phyloP scores from a whole-genome alignment of 2,329 filamentous ascomycete species.

The Aspergillus novofumigatus region DNA sequence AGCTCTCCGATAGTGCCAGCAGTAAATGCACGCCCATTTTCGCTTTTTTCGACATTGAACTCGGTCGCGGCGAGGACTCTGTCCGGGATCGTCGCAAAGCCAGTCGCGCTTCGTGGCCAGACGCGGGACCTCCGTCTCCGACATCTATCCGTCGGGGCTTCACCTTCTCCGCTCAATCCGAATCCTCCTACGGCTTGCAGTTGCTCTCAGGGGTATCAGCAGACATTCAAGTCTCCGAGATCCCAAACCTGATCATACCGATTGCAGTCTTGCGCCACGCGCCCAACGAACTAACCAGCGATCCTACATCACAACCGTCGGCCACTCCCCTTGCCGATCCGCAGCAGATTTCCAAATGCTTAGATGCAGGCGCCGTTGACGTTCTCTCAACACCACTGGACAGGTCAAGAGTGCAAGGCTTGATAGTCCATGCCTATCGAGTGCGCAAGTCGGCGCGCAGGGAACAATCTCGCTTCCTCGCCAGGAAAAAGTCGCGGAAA shows the following conservation, averaged over 20 bases:
- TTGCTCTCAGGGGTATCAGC: constrained; percentile 46
- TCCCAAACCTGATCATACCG: constrained; percentile 47
- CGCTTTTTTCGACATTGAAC: constrained; percentile 52
- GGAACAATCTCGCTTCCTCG: constrained; percentile 68
- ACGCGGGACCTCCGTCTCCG: constrained; percentile 28
- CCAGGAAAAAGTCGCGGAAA: constrained; percentile 71
- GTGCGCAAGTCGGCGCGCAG: constrained; percentile 70
- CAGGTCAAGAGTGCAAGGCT: constrained; percentile 65
- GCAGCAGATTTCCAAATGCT: constrained; percentile 62
- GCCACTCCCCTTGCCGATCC: constrained; percentile 44
- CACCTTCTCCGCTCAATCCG: constrained; percentile 41
- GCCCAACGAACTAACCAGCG: constrained; percentile 12
- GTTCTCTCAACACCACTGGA: constrained; percentile 77
- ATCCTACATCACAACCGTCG: constrained; percentile 15
- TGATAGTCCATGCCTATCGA: constrained; percentile 80
- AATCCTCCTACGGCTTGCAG: constrained; percentile 47
- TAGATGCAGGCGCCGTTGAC: constrained; percentile 83
- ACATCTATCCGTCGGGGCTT: constrained; percentile 33
- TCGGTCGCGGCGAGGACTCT: constrained; percentile 32
- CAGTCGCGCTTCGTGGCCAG: constrained; percentile 27
- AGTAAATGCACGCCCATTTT: constrained; percentile 51
- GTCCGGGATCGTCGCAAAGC: constrained; percentile 28
- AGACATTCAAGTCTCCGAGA: constrained; percentile 48
- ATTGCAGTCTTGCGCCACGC: constrained; percentile 43
- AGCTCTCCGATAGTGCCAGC: constrained; percentile 46